Evolutionary conservation across 768 basidiomycete genomes (phyloP), one percentile per base, ranked within the genome.

Genomic region (Leccinum aurantiacum): DNA sequence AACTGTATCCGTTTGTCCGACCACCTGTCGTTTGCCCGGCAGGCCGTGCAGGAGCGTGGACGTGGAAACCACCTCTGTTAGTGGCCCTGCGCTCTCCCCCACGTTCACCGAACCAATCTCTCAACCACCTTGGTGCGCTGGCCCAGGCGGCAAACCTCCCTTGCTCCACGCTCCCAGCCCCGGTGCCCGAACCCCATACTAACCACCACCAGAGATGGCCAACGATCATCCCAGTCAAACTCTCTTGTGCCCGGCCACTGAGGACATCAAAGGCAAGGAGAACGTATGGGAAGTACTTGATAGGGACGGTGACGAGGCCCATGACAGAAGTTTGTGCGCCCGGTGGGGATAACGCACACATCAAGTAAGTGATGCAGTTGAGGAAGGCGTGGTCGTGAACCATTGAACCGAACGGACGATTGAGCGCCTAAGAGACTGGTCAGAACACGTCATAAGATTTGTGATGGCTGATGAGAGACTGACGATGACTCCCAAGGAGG

Each of bases 181-280:
- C 69, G 17, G 72, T 75, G 33, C 76, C 75, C 9, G 71, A 59
- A 25, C 83, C 82, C 80, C 86, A 86, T 8, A 91, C 79, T 25
- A 76, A 69, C 86, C 86, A 90, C 86, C 88, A 92, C 89, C 91
- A 94, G 9, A 83, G 70, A 69, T 95, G 91, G 0, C 93, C 93
- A 3, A 87, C 82, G 33, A 91, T 79, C 35, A 89, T 81, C 8
- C 93, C 93, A 0, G 87, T 86, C 52, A 91, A 69, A 25, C 81
- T 76, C 27, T 77, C 67, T 7, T 84, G 82, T 4, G 86, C 89
- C 4, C 89, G 89, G 11, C 75, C 84, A 60, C 80, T 79, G 66
- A 94, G 69, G 51, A 90, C 70, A 71, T 95, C 93, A 67, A 95
- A 74, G 38, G 69, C 84, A 54, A 95, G 81, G 68, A 95, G 79